Evolutionary conservation across 2,329 filamentous ascomycete genomes (phyloP), one percentile per base, ranked within the genome.

Genomic region (Tympanopsis confertula): DNA sequence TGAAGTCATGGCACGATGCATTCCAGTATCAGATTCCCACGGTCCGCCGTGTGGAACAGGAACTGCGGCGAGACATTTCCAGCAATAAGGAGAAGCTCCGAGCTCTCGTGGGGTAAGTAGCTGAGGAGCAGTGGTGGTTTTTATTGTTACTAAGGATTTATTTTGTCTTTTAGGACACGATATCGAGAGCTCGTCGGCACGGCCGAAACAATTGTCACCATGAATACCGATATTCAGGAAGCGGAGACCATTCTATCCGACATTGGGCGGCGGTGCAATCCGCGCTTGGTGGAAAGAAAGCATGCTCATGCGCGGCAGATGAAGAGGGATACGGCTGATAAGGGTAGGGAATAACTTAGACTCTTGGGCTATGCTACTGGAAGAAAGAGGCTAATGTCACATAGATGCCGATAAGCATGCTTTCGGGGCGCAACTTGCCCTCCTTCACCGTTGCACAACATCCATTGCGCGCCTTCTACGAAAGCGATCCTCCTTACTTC

Each of bases 41-140:
- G 20, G 73, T 79, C 35, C 71, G 74, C 24, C 71, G 68, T 44
- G 63, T 82, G 50, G 75, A 81, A 55, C 69, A 71, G 53, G 74
- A 81, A 57, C 65, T 82, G 41, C 75, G 74, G 39, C 63, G 63
- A 42, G 71, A 74, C 54, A 69, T 77, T 45, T 61, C 69, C 35
- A 74, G 73, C 47, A 80, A 81, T 57, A 71, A 70, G 51, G 72
- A 78, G 57, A 78, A 76, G 59, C 64, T 82, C 48, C 69, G 78
- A 47, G 70, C 71, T 45, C 66, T 82, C 40, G 78, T 82, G 44
- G 78, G 78, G 74, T 77, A 64, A 41, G 65, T 45, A 20, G 28
- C 30, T 35, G 29, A 24, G 33, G 14, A 22, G 13, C 13, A 12
- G 35, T 24, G 20, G 19, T 10, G 26, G 28, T 39, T 38, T 38